Conservation (phyloP, 768 basidiomycete genomes). For the Termitomyces sp. region DNA sequence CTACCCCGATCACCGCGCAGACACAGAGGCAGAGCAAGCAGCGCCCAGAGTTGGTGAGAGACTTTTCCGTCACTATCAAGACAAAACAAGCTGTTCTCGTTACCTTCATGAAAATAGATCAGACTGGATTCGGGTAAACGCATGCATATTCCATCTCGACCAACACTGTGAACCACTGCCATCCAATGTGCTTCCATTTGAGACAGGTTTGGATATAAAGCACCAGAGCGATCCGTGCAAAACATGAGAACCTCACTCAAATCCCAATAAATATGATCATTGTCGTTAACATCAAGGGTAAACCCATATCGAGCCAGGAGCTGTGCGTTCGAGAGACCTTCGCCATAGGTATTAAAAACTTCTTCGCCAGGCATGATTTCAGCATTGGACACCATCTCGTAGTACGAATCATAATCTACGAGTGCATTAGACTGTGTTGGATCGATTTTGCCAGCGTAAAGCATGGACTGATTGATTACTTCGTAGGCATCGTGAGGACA, state of each 20-base stretch:
- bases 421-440: not conserved
- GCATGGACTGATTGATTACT: not conserved
- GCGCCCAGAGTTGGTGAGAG: constrained; percentile 48
- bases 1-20: not conserved
- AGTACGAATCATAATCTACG: constrained; percentile 34
- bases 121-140: constrained; percentile 21
- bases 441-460: not conserved
- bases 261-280: constrained; percentile 52
- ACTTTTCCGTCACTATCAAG: constrained; percentile 51
- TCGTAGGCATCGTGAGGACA: constrained; percentile 61
- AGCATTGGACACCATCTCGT: constrained; percentile 67
- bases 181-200: constrained; percentile 10
- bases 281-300: constrained; percentile 66
- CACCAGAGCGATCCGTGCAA: constrained; percentile 6
- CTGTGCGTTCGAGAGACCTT: constrained; percentile 58
- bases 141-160: constrained; percentile 6
- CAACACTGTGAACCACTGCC: constrained; percentile 4
- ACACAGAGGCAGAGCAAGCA: constrained; percentile 31
- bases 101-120: constrained; percentile 10
- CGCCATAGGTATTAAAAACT: constrained; percentile 80
- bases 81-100: constrained; percentile 21
- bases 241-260: constrained; percentile 26
- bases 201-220: constrained; percentile 1
- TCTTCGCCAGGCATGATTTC: constrained; percentile 49
- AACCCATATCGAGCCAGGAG: constrained; percentile 74